phyloP scores from a whole-genome alignment of 2,329 filamentous ascomycete species.

The Elsinoe batatas region DNA sequence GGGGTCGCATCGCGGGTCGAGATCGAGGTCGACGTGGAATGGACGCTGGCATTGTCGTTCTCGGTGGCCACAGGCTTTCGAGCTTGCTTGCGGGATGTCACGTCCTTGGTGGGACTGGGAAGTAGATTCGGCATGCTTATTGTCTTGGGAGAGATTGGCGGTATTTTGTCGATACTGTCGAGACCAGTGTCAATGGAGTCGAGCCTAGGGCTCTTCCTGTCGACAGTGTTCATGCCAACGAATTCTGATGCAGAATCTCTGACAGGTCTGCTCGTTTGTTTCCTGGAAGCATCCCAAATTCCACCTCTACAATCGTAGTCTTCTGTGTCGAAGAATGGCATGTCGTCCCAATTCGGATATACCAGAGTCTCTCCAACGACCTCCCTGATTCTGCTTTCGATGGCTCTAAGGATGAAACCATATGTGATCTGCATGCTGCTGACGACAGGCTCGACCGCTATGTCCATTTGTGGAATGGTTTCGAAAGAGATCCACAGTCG shows the following conservation, averaged over 20 bases:
- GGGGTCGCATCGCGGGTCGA: not conserved
- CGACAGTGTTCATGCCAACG: not conserved
- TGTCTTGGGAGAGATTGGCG: conserved; percentile 16
- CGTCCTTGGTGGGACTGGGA: conserved; percentile 10
- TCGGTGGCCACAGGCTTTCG: conserved; percentile 19
- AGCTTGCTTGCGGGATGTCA: conserved; percentile 13
- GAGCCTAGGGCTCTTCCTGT: not conserved
- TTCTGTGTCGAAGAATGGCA: conserved; percentile 77
- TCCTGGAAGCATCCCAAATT: conserved; percentile 49
- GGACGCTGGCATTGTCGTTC: conserved; percentile 20
- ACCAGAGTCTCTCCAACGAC: conserved; percentile 88
- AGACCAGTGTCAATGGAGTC: conserved; percentile 9
- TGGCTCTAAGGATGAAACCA: conserved; percentile 79
- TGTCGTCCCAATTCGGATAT: conserved; percentile 89
- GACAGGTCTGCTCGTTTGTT: not conserved
- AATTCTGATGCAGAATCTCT: conserved; percentile 12
- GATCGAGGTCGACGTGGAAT: conserved; percentile 15
- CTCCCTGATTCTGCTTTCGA: conserved; percentile 90
- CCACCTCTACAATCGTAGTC: conserved; percentile 74
- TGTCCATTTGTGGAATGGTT: conserved; percentile 84
- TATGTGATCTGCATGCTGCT: conserved; percentile 94
- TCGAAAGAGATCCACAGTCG: conserved; percentile 94
- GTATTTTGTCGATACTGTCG: conserved; percentile 7
- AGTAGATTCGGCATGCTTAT: conserved; percentile 20
- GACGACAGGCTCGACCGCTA: conserved; percentile 91